These are phyloP conservation scores for Triadica sebifera DNA, from an alignment of 345 rosid genomes.

Conservation along the genomic window DNA sequence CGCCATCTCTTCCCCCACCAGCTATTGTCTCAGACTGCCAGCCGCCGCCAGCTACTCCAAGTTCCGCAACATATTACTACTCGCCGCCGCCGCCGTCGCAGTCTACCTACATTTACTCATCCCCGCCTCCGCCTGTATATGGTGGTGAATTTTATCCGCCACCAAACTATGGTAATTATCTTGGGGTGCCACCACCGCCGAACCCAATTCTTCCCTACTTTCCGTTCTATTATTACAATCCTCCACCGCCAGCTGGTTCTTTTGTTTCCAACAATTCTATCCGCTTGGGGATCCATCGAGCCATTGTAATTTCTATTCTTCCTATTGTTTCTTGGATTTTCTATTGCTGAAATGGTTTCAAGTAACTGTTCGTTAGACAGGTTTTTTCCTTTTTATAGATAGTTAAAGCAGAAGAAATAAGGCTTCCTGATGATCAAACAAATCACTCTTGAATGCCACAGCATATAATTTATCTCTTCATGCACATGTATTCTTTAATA, in stretches of 20 bases:
- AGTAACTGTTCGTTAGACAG: too few species aligned
- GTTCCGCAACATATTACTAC: conserved; percentile 7
- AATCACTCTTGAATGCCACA: too few species aligned
- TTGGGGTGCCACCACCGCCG: conserved; percentile 26
- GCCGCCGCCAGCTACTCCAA: conserved; percentile 20
- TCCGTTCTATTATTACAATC: conserved; percentile 23
- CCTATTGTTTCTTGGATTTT: not conserved
- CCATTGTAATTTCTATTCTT: not conserved
- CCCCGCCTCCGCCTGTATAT: conserved; percentile 19
- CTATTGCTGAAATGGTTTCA: not conserved
- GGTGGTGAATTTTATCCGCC: conserved; percentile 19
- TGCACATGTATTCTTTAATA: too few species aligned
- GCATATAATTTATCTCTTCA: too few species aligned
- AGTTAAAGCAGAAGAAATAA: too few species aligned
- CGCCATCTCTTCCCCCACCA: not conserved
- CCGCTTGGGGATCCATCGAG: not conserved
- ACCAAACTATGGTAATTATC: too few species aligned
- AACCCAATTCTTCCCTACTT: conserved; percentile 25
- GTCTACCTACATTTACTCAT: conserved; percentile 9
- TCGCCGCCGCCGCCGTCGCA: conserved; percentile 10
- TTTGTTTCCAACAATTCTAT: not conserved
- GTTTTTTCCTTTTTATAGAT: too few species aligned
- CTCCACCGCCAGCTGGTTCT: conserved; percentile 15
- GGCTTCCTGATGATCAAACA: too few species aligned
- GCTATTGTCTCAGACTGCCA: conserved; percentile 23